A percentile compares a stretch with the other conserved stretches of the same genome.
These are phyloP conservation scores for Williopsis jadinii DNA, from an alignment of 1,139 yeast species.

Conservation along the genomic window DNA sequence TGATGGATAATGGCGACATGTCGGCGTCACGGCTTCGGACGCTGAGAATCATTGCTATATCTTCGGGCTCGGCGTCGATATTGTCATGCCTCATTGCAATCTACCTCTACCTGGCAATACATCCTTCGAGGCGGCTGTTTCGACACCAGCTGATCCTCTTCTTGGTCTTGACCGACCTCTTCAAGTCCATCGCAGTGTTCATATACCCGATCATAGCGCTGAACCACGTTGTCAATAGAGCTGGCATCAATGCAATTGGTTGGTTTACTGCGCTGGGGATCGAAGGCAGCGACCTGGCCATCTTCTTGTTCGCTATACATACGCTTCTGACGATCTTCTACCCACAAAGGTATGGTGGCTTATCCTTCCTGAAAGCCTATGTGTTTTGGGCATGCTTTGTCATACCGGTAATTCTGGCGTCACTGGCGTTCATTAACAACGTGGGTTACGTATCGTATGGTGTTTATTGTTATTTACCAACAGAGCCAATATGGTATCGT, in stretches of 20 bases:
- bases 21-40: neutral
- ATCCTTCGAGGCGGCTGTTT: constrained; percentile 53
- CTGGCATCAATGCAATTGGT: constrained; percentile 68
- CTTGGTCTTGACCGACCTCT: constrained; percentile 61
- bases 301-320: constrained; percentile 76
- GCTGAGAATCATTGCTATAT: constrained; percentile 38
- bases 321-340: constrained; percentile 67
- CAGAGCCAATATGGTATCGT: constrained; percentile 67
- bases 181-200: constrained; percentile 65
- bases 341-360: constrained; percentile 65
- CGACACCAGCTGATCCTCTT: constrained; percentile 69
- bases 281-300: constrained; percentile 86
- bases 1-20: neutral
- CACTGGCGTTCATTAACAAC: constrained; percentile 57
- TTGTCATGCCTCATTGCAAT: constrained; percentile 47
- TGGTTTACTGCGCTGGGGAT: constrained; percentile 78
- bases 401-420: constrained; percentile 63
- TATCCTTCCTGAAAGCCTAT: constrained; percentile 49
- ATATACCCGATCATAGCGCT: constrained; percentile 49
- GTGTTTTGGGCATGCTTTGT: constrained; percentile 56
- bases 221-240: constrained; percentile 12
- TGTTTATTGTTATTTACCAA: constrained; percentile 80
- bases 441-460: constrained; percentile 56
- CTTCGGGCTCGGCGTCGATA: constrained; percentile 53
- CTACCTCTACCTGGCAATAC: constrained; percentile 52